Percentiles rank a stretch among this genome's conserved stretches.
phyloP scores from a whole-genome alignment of 2,329 filamentous ascomycete species.

The Microdochium paspali region DNA sequence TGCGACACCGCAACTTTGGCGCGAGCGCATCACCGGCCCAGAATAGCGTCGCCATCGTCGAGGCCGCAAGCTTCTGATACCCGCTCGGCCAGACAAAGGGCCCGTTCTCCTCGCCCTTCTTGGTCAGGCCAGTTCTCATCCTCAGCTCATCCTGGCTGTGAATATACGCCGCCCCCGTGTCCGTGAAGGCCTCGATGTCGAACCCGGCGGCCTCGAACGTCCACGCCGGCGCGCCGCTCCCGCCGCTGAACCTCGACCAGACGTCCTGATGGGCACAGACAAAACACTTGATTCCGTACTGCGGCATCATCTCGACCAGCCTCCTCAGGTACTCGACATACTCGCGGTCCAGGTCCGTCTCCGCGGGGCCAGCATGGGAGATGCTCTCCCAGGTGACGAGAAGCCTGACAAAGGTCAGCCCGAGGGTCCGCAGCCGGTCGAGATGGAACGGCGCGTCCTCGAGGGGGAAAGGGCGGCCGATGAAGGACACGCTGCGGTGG shows the following conservation, averaged over 20 bases:
- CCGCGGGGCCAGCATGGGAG: conserved; percentile 20
- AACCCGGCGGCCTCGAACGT: conserved; percentile 30
- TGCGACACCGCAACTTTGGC: conserved; percentile 9
- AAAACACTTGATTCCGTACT: conserved; percentile 29
- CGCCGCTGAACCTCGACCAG: conserved; percentile 31
- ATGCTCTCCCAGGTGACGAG: conserved; percentile 33
- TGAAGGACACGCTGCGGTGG: conserved; percentile 25
- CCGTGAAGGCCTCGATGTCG: conserved; percentile 23
- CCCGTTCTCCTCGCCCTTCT: conserved; percentile 22
- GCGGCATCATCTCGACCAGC: conserved; percentile 25
- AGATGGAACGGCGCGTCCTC: conserved; percentile 29
- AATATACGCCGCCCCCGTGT: conserved; percentile 21
- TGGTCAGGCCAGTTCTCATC: conserved; percentile 9
- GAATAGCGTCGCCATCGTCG: conserved; percentile 17
- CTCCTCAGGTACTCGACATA: conserved; percentile 26
- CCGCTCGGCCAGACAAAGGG: conserved; percentile 27
- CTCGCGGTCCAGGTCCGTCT: conserved; percentile 23
- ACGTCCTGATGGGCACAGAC: conserved; percentile 33
- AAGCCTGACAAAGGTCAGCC: conserved; percentile 25
- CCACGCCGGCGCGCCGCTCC: conserved; percentile 30
- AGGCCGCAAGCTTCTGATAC: conserved; percentile 26
- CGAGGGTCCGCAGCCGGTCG: conserved; percentile 25
- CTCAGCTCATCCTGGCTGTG: conserved; percentile 23
- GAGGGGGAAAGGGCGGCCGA: conserved; percentile 26
- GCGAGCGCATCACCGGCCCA: conserved; percentile 17